A percentile compares a stretch with the other conserved stretches of the same genome.
These are phyloP conservation scores for Heterobasidion annosum DNA, from an alignment of 1,284 basidiomycete genomes.

Conservation along the genomic window DNA sequence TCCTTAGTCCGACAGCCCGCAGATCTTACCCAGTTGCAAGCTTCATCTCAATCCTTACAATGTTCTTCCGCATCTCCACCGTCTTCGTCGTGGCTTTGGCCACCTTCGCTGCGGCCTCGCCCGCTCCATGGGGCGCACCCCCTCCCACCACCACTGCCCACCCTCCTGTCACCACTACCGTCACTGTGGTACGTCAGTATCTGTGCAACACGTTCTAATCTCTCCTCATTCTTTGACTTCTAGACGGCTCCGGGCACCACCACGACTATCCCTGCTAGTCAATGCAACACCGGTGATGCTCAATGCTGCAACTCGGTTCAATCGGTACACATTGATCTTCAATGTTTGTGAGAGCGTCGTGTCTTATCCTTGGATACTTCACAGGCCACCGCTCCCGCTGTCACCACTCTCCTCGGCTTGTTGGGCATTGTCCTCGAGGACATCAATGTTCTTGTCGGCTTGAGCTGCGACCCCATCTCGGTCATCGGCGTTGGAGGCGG, in stretches of 20 bases:
- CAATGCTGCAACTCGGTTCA: slow-evolving; percentile 20
- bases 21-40: background rate
- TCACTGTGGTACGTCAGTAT: background rate
- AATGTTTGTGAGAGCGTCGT: background rate
- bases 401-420: slow-evolving; percentile 9
- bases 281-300: slow-evolving; percentile 19
- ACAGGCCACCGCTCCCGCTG: background rate
- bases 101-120: slow-evolving; percentile 13
- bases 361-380: background rate
- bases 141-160: background rate
- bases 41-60: slow-evolving; percentile 2
- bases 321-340: background rate
- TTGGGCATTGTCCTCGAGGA: slow-evolving; percentile 14
- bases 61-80: slow-evolving; percentile 11
- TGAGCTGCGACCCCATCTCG: slow-evolving; percentile 16
- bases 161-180: background rate
- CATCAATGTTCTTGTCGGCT: slow-evolving; percentile 14
- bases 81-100: slow-evolving; percentile 11
- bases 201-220: background rate
- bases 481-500: slow-evolving; percentile 12
- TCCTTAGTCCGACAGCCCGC: background rate
- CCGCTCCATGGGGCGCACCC: background rate
- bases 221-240: background rate
- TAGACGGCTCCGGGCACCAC: slow-evolving; percentile 1
- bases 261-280: slow-evolving; percentile 4